A percentile compares a stretch with the other conserved stretches of the same genome.
phyloP scores from a whole-genome alignment of 352 stramenopile species.

The Globisporangium uncinulatum region DNA sequence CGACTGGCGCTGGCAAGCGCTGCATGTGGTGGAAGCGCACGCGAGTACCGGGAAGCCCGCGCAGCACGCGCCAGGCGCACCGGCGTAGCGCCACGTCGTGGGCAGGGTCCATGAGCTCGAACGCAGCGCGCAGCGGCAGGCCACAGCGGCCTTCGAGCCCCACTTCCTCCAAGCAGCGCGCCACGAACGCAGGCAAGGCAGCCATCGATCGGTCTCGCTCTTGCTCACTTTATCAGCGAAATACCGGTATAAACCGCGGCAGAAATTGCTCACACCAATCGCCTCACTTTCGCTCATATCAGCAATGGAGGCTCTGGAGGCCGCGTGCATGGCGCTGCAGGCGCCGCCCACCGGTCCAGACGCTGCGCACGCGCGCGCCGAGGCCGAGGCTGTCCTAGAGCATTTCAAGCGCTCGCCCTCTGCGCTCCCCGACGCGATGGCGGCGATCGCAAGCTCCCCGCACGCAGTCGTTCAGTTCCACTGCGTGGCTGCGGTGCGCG shows the following conservation, averaged over 20 bases:
- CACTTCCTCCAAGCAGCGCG: conserved; percentile 76
- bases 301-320: conserved; percentile 54
- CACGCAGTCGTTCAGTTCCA: conserved; percentile 75
- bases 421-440: conserved; percentile 54
- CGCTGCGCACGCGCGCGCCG: conserved; percentile 40
- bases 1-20: conserved; percentile 10
- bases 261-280: too few relatives aligned
- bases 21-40: conserved; percentile 65
- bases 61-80: conserved; percentile 61
- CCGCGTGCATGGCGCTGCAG: conserved; percentile 64
- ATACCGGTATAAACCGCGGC: too few relatives aligned
- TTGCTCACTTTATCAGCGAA: neutral
- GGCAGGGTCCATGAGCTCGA: conserved; percentile 49
- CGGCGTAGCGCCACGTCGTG: conserved; percentile 45
- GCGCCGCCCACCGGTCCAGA: conserved; percentile 45
- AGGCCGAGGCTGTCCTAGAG: conserved; percentile 60
- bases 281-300: too few relatives aligned
- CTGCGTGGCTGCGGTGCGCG: conserved; percentile 67
- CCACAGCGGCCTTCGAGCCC: conserved; percentile 72
- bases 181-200: conserved; percentile 64
- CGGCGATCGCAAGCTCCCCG: conserved; percentile 32
- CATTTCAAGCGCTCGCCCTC: conserved; percentile 80
- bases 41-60: conserved; percentile 36
- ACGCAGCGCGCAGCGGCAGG: conserved; percentile 52
- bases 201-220: neutral